Base-by-base conservation (phyloP, 148 eudicot species). In the Hydrangea macrophylla region DNA sequence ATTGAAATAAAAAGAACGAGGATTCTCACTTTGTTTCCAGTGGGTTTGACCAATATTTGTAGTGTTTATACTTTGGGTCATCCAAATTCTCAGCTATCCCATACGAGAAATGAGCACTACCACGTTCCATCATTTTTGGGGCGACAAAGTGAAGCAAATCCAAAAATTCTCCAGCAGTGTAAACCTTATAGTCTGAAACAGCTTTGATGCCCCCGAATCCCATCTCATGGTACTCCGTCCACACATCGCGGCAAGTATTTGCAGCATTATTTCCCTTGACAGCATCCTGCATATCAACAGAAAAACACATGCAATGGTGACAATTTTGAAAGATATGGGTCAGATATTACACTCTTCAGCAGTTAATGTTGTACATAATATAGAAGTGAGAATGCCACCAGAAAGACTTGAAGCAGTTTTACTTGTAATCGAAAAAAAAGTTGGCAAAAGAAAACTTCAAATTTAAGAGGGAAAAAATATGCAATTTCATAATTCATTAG, bases 221-320 rank as follows among this genome's bases (percentile, higher is more conserved):
- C 98, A 94, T 94, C 65, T 94, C 98, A 74, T 90, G 90, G 71
- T 94, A 94, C 76, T 94, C 98, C 0, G 92, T 94, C 97, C 97
- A 94, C 65, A 90, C 92, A 85, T 86, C 97, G 39, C 84, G 76
- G 54, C 98, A 94, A 44, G 77, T 74, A 69, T 90, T 94, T 58
- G 86, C 97, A 58, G 81, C 44, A 68, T 77, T 86, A 70, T 62
- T 76, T 23, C 98, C 97, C 84, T 90, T 94, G 13, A 84, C 77
- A 35, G 98, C 97, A 73, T 68, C 97, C 98, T 94, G 78, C 67
- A 63, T 9, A 58, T 60, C 26, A 71, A 20, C 32, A 55, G 35
- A 58, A 11, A 69, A 50, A 15, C 33, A 28, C 25, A 44, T 60
- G 20, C 57, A 56, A 58, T 68, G 18, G 42, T 17, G 55, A 53